A percentile compares a stretch with the other conserved stretches of the same genome.
phyloP scores from a whole-genome alignment of 1,139 yeast species.

The Keqinozyma sinolaborantium region DNA sequence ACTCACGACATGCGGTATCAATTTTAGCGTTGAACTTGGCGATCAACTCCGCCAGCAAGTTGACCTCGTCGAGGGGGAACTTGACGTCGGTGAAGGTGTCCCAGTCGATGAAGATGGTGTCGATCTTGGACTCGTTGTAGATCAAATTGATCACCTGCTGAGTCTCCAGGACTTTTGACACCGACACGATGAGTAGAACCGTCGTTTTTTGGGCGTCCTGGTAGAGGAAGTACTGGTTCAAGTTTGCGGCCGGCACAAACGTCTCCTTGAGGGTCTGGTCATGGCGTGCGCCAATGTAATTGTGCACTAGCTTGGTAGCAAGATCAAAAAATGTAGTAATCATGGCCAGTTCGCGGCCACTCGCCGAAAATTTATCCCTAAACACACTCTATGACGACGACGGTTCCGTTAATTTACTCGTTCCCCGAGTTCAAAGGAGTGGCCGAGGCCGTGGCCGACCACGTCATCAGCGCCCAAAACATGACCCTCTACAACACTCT shows the following conservation, averaged over 20 bases:
- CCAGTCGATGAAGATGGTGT: slow-evolving; percentile 13
- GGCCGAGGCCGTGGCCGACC: slow-evolving; percentile 93
- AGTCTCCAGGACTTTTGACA: slow-evolving; percentile 13
- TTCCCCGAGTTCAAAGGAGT: slow-evolving; percentile 87
- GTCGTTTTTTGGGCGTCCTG: slow-evolving; percentile 4
- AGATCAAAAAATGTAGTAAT: slow-evolving; percentile 22
- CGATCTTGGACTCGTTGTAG: slow-evolving; percentile 3
- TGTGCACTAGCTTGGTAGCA: slow-evolving; percentile 20
- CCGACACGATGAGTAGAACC: slow-evolving; percentile 8
- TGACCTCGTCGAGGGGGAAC: slow-evolving; percentile 25
- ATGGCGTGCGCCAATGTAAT: slow-evolving; percentile 19
- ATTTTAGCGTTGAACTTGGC: slow-evolving; percentile 18
- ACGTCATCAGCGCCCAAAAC: slow-evolving; percentile 79
- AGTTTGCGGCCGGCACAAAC: slow-evolving; percentile 6
- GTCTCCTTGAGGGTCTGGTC: slow-evolving; percentile 9
- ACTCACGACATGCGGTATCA: slow-evolving; percentile 5
- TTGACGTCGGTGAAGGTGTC: slow-evolving; percentile 7
- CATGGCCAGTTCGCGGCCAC: no score
- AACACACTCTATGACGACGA: slow-evolving; percentile 89
- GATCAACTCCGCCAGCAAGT: slow-evolving; percentile 21
- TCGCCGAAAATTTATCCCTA: no score
- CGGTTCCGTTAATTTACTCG: slow-evolving; percentile 88
- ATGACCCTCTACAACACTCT: slow-evolving; percentile 55
- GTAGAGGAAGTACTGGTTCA: slow-evolving; percentile 15
- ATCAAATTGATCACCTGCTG: slow-evolving; percentile 23